Evolutionary conservation across 257 asterid genomes (phyloP).

Genomic region (Rhazya stricta): DNA sequence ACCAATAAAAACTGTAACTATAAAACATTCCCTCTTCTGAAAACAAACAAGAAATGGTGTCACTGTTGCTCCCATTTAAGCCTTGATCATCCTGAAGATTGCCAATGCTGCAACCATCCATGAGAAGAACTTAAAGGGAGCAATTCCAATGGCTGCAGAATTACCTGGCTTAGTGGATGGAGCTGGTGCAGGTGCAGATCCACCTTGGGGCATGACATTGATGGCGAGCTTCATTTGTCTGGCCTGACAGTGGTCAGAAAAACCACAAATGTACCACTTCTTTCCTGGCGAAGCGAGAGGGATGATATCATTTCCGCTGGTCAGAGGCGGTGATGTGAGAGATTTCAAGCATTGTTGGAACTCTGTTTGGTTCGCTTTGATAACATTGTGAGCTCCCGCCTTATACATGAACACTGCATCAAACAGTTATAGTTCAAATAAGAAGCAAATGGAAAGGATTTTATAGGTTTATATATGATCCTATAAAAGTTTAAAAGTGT

Average conservation of each 20-base stretch:
- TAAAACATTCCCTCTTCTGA: no score
- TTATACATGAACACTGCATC: slow-evolving; percentile 20
- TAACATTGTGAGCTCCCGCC: slow-evolving; percentile 13
- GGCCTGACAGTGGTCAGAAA: slow-evolving; percentile 9
- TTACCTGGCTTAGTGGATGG: not conserved
- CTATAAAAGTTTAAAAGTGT: no score
- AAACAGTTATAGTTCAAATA: not conserved
- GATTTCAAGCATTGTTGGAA: slow-evolving; percentile 1
- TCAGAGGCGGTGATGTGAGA: not conserved
- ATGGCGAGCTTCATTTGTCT: slow-evolving; percentile 20
- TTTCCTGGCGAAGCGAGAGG: slow-evolving; percentile 14
- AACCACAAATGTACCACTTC: slow-evolving; percentile 27
- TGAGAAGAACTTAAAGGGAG: slow-evolving; percentile 9
- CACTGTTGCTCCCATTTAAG: not conserved
- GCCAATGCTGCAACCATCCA: slow-evolving; percentile 18
- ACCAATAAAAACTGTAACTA: not conserved
- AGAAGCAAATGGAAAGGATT: not conserved
- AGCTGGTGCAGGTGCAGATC: slow-evolving; percentile 2
- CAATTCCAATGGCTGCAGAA: slow-evolving; percentile 17
- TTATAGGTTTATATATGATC: no score
- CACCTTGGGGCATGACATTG: slow-evolving; percentile 10
- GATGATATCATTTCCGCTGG: slow-evolving; percentile 13
- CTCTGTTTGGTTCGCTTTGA: slow-evolving; percentile 18
- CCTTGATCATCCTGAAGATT: slow-evolving; percentile 5
- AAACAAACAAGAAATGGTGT: not conserved